Conservation (phyloP, 129 eudicot species). For the Mikania micrantha region DNA sequence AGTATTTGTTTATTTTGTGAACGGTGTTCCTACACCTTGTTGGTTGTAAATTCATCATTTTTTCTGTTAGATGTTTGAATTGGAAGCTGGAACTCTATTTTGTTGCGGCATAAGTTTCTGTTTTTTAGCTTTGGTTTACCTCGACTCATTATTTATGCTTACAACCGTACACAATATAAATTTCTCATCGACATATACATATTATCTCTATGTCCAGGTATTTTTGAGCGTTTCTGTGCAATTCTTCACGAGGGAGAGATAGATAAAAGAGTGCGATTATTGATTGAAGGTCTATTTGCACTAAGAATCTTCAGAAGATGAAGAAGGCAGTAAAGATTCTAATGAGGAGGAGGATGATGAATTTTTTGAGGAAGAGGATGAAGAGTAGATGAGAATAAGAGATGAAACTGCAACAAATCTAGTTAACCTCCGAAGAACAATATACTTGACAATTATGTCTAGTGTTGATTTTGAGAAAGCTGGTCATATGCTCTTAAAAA, state of each 20-base stretch:
- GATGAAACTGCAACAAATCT: conserved; percentile 91
- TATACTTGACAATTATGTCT: conserved; percentile 89
- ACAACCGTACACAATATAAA: neutral
- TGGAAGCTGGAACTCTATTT: neutral
- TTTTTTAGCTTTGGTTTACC: neutral
- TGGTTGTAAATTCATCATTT: too few relatives aligned
- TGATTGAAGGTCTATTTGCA: conserved; percentile 93
- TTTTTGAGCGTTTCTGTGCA: conserved; percentile 95
- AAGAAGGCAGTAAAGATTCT: conserved; percentile 53
- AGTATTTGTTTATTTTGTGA: too few relatives aligned
- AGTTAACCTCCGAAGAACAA: conserved; percentile 79
- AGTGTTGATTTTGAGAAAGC: conserved; percentile 99
- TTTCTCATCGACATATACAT: neutral
- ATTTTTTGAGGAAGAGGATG: conserved; percentile 73
- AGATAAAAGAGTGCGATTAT: conserved; percentile 84
- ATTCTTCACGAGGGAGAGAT: conserved; percentile 98
- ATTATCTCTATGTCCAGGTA: conserved; percentile 34
- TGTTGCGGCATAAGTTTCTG: neutral
- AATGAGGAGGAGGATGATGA: conserved; percentile 65
- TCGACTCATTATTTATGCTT: neutral
- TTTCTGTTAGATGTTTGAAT: neutral
- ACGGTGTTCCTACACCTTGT: neutral
- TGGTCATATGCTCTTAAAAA: conserved; percentile 84
- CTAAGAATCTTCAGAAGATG: conserved; percentile 71
- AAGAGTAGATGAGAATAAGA: conserved; percentile 73